Conservation (phyloP, 1,139 yeast genomes). For the Suhomyces bokatorum region DNA sequence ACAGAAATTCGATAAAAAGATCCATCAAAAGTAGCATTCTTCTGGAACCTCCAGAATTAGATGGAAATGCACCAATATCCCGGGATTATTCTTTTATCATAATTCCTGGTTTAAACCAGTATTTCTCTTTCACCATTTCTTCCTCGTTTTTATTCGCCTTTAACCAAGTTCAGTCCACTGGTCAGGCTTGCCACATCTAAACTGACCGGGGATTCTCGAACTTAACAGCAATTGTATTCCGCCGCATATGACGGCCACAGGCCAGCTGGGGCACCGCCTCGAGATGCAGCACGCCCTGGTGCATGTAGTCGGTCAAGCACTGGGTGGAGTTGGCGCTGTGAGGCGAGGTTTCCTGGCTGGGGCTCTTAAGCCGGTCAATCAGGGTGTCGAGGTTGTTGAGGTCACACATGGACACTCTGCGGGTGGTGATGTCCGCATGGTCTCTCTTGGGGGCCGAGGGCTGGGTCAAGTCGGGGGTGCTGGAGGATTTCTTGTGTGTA, state of each 20-base stretch:
- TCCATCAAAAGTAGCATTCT: no score
- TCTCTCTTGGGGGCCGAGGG: not conserved
- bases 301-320: slow-evolving; percentile 1
- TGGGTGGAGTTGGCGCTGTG: slow-evolving; percentile 6
- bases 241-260: slow-evolving; percentile 26
- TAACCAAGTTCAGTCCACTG: no score
- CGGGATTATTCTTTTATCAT: no score
- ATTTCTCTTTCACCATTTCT: no score
- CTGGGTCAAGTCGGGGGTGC: slow-evolving; percentile 16
- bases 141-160: no score
- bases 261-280: not conserved
- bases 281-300: not conserved
- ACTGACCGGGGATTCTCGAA: slow-evolving; percentile 26
- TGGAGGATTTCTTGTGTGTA: slow-evolving; percentile 3
- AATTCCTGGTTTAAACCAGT: no score
- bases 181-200: no score
- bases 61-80: no score
- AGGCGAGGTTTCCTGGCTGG: not conserved
- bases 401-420: slow-evolving; percentile 27
- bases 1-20: no score
- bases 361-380: slow-evolving; percentile 8
- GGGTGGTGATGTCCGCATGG: slow-evolving; percentile 2
- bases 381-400: slow-evolving; percentile 21
- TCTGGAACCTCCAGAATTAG: no score
- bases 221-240: slow-evolving; percentile 35